A percentile compares a stretch with the other conserved stretches of the same genome.
phyloP scores from a whole-genome alignment of 2,329 filamentous ascomycete genomes.

The Cladosporium phlei region DNA sequence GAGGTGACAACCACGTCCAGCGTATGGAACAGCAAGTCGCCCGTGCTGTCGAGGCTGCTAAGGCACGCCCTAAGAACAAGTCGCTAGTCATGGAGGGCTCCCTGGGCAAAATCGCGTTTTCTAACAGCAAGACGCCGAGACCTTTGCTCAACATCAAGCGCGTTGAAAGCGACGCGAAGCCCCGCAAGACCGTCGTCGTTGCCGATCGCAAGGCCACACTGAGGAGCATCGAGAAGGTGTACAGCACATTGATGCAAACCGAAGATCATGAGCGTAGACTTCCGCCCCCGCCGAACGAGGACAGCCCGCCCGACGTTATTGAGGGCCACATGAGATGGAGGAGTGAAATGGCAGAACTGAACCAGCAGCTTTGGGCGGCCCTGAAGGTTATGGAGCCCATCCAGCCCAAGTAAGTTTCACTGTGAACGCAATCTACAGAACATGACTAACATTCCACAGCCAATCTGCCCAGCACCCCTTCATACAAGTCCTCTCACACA shows the following conservation, averaged over 20 bases:
- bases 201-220: slow-evolving; percentile 79
- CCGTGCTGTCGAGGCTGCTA: slow-evolving; percentile 91
- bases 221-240: slow-evolving; percentile 82
- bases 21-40: slow-evolving; percentile 99
- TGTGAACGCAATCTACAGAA: neutral
- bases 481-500: slow-evolving; percentile 88
- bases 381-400: slow-evolving; percentile 94
- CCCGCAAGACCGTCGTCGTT: slow-evolving; percentile 50
- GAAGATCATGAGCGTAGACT: slow-evolving; percentile 86
- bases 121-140: slow-evolving; percentile 95
- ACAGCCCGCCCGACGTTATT: slow-evolving; percentile 62
- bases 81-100: slow-evolving; percentile 95
- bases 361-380: slow-evolving; percentile 74
- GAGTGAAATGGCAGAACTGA: slow-evolving; percentile 64
- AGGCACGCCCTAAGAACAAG: slow-evolving; percentile 96
- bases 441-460: slow-evolving; percentile 45
- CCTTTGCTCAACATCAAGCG: slow-evolving; percentile 91
- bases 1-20: slow-evolving; percentile 94
- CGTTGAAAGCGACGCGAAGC: slow-evolving; percentile 61
- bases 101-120: slow-evolving; percentile 96
- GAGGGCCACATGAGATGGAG: slow-evolving; percentile 77
- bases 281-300: slow-evolving; percentile 62
- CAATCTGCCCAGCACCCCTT: slow-evolving; percentile 75
- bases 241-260: slow-evolving; percentile 82
- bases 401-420: slow-evolving; percentile 45